phyloP scores from a whole-genome alignment of 345 rosid species.

The Populus davidiana region DNA sequence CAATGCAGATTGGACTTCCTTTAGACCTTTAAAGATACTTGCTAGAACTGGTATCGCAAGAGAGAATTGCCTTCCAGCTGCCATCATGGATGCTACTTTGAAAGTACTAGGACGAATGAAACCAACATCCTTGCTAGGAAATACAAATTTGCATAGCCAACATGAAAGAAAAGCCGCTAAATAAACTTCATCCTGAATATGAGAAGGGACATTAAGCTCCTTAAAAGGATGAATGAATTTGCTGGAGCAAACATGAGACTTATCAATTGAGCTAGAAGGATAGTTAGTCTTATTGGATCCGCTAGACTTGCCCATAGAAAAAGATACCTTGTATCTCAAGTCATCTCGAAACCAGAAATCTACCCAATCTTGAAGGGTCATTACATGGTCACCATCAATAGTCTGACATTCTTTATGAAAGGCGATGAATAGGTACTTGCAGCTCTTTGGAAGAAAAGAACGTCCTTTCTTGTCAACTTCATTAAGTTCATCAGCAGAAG shows the following conservation, averaged over 20 bases:
- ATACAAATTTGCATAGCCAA: not conserved
- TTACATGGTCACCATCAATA: too few relatives aligned
- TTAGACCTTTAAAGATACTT: not conserved
- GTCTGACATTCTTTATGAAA: too few relatives aligned
- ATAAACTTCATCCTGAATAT: not conserved
- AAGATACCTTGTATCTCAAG: too few relatives aligned
- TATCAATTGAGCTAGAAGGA: not conserved
- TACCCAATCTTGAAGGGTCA: too few relatives aligned
- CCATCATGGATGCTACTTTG: not conserved
- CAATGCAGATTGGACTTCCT: too few relatives aligned
- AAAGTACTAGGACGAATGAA: not conserved
- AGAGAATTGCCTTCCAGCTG: not conserved
- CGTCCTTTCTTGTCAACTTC: too few relatives aligned
- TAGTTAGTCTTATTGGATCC: too few relatives aligned
- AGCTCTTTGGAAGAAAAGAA: too few relatives aligned
- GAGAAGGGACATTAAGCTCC: not conserved
- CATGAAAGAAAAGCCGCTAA: not conserved
- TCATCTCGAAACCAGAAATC: too few relatives aligned
- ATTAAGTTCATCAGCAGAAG: too few relatives aligned
- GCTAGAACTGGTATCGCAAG: not conserved
- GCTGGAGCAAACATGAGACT: not conserved
- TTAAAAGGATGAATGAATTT: not conserved
- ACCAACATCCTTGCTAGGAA: not conserved
- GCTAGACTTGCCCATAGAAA: too few relatives aligned
- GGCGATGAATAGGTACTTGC: too few relatives aligned